phyloP scores from a whole-genome alignment of 257 asterid species.

The Solanum commersonii region DNA sequence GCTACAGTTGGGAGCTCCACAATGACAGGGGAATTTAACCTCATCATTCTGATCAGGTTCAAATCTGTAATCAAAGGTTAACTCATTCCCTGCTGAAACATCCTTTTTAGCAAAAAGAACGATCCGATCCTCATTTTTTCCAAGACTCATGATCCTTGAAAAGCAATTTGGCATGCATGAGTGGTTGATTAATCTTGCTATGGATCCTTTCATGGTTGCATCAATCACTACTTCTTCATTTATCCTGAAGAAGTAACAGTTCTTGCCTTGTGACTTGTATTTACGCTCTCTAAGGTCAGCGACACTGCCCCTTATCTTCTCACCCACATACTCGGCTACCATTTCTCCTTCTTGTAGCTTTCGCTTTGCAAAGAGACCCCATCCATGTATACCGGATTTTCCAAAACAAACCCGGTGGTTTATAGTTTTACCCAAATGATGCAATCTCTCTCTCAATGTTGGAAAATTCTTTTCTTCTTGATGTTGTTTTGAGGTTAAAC shows the following conservation, averaged over 20 bases:
- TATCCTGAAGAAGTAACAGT: conserved; percentile 4
- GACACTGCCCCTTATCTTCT: not conserved
- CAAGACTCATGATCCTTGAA: conserved; percentile 3
- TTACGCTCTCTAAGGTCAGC: not conserved
- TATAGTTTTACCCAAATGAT: not conserved
- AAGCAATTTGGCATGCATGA: conserved; percentile 2
- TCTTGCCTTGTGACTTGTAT: not conserved
- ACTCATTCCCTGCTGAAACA: not conserved
- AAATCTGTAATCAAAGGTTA: conserved; percentile 4
- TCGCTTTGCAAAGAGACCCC: conserved; percentile 2
- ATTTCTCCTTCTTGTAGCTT: not conserved
- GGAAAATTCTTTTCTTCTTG: not conserved
- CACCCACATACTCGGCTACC: conserved; percentile 1
- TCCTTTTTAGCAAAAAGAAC: not conserved
- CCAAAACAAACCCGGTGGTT: not conserved
- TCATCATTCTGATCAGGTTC: not conserved
- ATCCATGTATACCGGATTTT: conserved; percentile 1
- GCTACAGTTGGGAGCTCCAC: conserved; percentile 6
- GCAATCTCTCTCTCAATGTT: not conserved
- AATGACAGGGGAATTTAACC: not conserved
- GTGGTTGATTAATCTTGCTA: not conserved
- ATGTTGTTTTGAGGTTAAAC: not conserved
- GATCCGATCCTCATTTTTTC: not conserved
- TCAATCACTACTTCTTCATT: not conserved
- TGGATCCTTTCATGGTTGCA: conserved; percentile 1